phyloP scores from a whole-genome alignment of 345 rosid genomes.

The Rubroshorea leprosula region DNA sequence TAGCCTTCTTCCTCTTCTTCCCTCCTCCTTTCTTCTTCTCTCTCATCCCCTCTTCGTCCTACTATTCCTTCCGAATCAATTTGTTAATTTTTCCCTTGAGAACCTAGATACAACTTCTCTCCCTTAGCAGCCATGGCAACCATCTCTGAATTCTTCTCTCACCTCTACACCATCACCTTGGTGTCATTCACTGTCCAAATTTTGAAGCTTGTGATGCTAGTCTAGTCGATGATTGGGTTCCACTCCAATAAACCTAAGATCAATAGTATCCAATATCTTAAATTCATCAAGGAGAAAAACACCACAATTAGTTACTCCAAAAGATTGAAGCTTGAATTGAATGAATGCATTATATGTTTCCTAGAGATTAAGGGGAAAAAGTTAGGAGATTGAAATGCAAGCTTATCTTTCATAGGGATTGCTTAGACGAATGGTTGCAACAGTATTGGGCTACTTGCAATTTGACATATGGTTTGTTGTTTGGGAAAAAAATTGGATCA shows the following conservation, averaged over 20 bases:
- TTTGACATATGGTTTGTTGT: too few relatives aligned
- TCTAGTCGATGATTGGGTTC: slow-evolving; percentile 23
- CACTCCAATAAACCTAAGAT: slow-evolving; percentile 1
- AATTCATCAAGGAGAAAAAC: slow-evolving; percentile 29
- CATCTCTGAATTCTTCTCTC: slow-evolving; percentile 28
- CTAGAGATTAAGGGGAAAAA: slow-evolving; percentile 35
- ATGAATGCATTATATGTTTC: slow-evolving; percentile 40
- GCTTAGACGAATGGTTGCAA: slow-evolving; percentile 45
- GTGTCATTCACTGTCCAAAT: slow-evolving; percentile 32
- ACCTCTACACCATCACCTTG: slow-evolving; percentile 22
- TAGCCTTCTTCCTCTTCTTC: too few relatives aligned
- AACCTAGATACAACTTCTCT: not conserved
- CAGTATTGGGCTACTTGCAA: slow-evolving; percentile 37
- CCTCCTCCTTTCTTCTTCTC: too few relatives aligned
- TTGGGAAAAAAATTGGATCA: too few relatives aligned
- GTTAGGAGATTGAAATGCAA: slow-evolving; percentile 36
- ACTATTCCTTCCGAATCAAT: too few relatives aligned
- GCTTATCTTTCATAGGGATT: slow-evolving; percentile 45
- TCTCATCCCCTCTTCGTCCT: too few relatives aligned
- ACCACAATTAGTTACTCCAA: slow-evolving; percentile 27
- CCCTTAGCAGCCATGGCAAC: slow-evolving; percentile 28
- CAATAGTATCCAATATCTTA: slow-evolving; percentile 30
- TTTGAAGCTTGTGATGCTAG: slow-evolving; percentile 18
- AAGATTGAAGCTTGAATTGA: not conserved
- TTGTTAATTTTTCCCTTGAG: too few relatives aligned